Percentiles rank a stretch among this genome's conserved stretches.
Evolutionary conservation across 306 rosid species (phyloP).

Genomic region (Potentilla sterilis): DNA sequence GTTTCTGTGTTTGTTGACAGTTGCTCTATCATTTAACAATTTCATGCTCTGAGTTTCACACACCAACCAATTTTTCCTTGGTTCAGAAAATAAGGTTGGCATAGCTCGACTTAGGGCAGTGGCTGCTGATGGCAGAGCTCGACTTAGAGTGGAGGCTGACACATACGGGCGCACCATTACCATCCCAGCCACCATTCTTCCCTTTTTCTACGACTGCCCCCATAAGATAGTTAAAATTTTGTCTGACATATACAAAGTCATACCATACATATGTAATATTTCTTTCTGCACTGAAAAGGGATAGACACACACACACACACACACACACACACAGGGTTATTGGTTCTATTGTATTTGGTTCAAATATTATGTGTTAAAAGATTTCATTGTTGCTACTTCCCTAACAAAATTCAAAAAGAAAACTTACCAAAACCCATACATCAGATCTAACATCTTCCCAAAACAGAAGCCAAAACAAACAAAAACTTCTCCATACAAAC

Average conservation of each 20-base stretch:
- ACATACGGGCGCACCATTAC: slow-evolving; percentile 19
- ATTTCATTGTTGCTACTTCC: not conserved
- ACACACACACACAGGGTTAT: not conserved
- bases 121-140: not conserved
- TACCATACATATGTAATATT: not conserved
- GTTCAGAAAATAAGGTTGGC: not conserved
- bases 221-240: not conserved
- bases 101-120: slow-evolving; percentile 5
- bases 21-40: not conserved
- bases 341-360: not conserved
- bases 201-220: not conserved
- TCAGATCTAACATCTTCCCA: not conserved
- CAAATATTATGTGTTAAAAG: not conserved
- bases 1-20: not conserved
- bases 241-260: not conserved
- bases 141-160: slow-evolving; percentile 1
- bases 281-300: not conserved
- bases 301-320: not conserved
- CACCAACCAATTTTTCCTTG: not conserved
- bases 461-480: not conserved
- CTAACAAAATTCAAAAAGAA: not conserved
- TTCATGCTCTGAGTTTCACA: not conserved
- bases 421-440: no score
- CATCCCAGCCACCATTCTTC: slow-evolving; percentile 20
- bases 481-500: not conserved